Conservation (phyloP, 108 stramenopile species). For the Tribonema minus region DNA sequence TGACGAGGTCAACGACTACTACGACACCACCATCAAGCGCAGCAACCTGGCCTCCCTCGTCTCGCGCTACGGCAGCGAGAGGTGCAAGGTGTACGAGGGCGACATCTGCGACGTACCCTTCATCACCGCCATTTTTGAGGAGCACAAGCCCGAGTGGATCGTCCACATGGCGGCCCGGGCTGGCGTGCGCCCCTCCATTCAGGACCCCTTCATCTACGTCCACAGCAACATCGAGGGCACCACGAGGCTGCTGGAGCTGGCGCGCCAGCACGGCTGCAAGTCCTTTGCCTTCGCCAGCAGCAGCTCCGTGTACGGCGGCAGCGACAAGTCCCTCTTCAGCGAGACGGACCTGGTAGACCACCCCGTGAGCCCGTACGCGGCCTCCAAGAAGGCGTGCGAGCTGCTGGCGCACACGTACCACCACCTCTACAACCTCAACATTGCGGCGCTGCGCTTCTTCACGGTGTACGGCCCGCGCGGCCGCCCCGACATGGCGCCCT, state of each 20-base stretch:
- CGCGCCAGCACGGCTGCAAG: constrained; percentile 62
- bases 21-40: constrained; percentile 83
- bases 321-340: constrained; percentile 63
- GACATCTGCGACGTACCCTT: constrained; percentile 88
- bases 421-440: constrained; percentile 83
- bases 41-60: constrained; percentile 68
- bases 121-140: constrained; percentile 73
- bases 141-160: constrained; percentile 65
- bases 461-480: constrained; percentile 94
- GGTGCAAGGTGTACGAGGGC: constrained; percentile 58
- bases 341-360: constrained; percentile 85
- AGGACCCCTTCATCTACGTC: constrained; percentile 86
- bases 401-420: constrained; percentile 94
- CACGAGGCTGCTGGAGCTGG: constrained; percentile 72
- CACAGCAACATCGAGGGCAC: constrained; percentile 82
- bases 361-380: constrained; percentile 93
- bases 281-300: constrained; percentile 89
- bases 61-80: constrained; percentile 28
- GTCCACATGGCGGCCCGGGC: constrained; percentile 91
- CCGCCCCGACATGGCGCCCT: constrained; percentile 94
- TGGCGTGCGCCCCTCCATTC: constrained; percentile 83
- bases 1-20: constrained; percentile 98
- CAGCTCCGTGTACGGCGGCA: constrained; percentile 81
- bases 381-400: constrained; percentile 86
- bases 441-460: constrained; percentile 84